phyloP scores from a whole-genome alignment of 805 yeast species.

The Starmera dryadoides region DNA sequence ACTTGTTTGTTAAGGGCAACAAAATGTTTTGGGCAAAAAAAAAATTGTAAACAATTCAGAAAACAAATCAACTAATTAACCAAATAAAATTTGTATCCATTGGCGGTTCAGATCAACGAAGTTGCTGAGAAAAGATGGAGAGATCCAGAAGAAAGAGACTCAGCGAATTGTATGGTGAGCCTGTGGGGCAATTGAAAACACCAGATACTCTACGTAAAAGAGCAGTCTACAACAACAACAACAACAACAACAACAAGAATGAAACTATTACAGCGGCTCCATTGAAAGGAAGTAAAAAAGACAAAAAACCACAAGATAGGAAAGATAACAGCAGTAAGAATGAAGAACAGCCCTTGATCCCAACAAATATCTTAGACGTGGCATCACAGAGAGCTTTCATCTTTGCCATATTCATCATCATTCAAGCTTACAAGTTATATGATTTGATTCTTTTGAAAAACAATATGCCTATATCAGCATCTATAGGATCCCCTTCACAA shows the following conservation, averaged over 20 bases:
- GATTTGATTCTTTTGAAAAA: slow-evolving; percentile 57
- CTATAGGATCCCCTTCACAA: slow-evolving; percentile 33
- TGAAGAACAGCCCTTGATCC: slow-evolving; percentile 39
- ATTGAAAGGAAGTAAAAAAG: background rate
- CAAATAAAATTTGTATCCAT: background rate
- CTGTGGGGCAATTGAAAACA: slow-evolving; percentile 9
- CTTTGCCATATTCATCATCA: slow-evolving; percentile 54
- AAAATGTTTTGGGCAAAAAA: background rate
- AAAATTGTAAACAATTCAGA: background rate
- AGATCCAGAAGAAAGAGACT: slow-evolving; percentile 22
- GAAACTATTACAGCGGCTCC: background rate
- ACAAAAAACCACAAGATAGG: background rate
- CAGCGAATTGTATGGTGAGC: slow-evolving; percentile 18
- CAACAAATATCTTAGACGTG: slow-evolving; percentile 58
- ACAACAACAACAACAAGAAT: slow-evolving; percentile 1
- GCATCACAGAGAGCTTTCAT: slow-evolving; percentile 71
- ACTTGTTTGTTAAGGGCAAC: background rate
- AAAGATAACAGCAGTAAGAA: background rate
- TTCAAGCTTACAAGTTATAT: slow-evolving; percentile 84
- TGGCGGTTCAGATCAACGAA: background rate
- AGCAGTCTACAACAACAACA: slow-evolving; percentile 4
- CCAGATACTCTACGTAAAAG: slow-evolving; percentile 11
- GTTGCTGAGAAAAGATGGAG: slow-evolving; percentile 14
- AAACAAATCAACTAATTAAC: background rate
- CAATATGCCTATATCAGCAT: slow-evolving; percentile 25